Conservation (phyloP, 2,329 filamentous ascomycete species). For the Xylariaceae sp. region DNA sequence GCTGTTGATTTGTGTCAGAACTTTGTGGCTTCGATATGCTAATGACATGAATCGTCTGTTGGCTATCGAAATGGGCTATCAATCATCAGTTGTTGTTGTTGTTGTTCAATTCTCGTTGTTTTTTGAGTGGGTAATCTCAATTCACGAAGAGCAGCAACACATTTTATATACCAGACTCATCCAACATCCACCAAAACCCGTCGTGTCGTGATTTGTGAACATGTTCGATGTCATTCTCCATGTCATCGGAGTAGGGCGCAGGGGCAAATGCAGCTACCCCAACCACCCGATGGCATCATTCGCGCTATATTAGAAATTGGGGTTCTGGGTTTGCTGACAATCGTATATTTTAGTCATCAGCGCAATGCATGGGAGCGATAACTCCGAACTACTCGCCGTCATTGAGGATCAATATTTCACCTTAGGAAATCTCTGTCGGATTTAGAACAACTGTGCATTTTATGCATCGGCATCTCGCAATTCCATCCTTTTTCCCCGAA, state of each 20-base stretch:
- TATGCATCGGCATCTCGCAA: too few species aligned
- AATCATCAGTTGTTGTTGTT: too few species aligned
- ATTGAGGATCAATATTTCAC: too few species aligned
- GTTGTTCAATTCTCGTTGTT: neutral
- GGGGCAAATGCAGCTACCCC: neutral
- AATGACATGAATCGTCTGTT: neutral
- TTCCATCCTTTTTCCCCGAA: too few species aligned
- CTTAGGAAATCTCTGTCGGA: too few species aligned
- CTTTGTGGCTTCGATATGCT: neutral
- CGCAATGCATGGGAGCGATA: too few species aligned
- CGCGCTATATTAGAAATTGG: neutral
- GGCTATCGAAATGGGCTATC: too few species aligned
- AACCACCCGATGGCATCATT: neutral
- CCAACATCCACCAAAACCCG: neutral
- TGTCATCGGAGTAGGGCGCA: neutral
- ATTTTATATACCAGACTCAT: too few species aligned
- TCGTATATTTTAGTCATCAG: too few species aligned
- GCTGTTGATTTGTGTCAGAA: neutral
- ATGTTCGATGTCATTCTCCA: neutral
- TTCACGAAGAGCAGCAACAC: too few species aligned
- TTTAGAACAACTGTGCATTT: too few species aligned
- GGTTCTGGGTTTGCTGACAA: neutral
- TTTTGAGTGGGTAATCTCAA: neutral
- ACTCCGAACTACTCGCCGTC: too few species aligned
- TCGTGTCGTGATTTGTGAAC: constrained; percentile 4